phyloP scores from a whole-genome alignment of 495 filamentous ascomycete genomes.

The Penicillium egyptiacum region DNA sequence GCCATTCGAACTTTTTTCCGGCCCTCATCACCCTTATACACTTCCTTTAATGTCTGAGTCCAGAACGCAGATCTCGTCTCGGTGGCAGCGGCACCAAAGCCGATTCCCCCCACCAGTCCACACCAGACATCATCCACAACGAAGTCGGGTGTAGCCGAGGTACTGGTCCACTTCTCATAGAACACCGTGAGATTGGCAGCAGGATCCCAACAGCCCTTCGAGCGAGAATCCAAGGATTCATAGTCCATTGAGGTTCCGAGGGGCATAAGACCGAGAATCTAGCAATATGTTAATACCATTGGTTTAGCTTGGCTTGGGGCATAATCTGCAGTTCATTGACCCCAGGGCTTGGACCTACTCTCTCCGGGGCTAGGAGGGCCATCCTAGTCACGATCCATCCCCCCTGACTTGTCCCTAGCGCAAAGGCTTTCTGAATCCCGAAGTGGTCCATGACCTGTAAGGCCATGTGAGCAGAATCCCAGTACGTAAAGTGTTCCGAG shows the following conservation, averaged over 20 bases:
- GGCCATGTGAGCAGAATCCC: constrained; percentile 53
- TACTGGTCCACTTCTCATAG: constrained; percentile 48
- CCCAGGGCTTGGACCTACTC: constrained; percentile 30
- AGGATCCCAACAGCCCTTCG: constrained; percentile 61
- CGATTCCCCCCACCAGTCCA: constrained; percentile 57
- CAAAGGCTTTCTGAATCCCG: constrained; percentile 58
- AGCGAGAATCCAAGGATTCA: constrained; percentile 55
- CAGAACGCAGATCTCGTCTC: constrained; percentile 50
- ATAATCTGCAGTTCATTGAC: neutral
- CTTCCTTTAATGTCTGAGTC: constrained; percentile 51
- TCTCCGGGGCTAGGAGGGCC: constrained; percentile 61
- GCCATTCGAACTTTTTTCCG: constrained; percentile 59
- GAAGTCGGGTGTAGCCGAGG: constrained; percentile 52
- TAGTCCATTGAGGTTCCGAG: constrained; percentile 65
- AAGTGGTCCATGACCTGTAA: constrained; percentile 54
- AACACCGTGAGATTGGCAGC: constrained; percentile 42
- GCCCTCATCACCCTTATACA: constrained; percentile 63
- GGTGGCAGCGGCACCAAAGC: constrained; percentile 49
- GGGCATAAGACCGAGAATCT: constrained; percentile 60
- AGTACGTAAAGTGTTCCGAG: constrained; percentile 54
- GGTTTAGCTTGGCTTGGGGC: neutral
- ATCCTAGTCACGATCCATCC: constrained; percentile 64
- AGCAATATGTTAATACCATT: constrained; percentile 2
- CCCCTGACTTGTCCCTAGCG: constrained; percentile 63
- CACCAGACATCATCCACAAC: constrained; percentile 55